phyloP scores from a whole-genome alignment of 257 asterid genomes.

The Paraleonurus japonicus region DNA sequence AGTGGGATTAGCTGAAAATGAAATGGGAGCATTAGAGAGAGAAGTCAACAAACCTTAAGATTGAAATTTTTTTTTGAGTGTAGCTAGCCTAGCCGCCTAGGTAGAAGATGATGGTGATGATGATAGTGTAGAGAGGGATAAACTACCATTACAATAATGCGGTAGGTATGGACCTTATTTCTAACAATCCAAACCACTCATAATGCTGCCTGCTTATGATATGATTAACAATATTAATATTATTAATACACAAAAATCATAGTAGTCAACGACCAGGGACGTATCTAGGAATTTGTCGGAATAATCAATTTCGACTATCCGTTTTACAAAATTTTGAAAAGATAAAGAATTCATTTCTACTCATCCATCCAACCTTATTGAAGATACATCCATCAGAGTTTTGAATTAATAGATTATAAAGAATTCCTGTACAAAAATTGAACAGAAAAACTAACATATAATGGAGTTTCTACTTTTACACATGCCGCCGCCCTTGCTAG shows the following conservation, averaged over 20 bases:
- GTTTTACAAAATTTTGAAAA: too few species aligned
- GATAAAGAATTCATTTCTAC: neutral
- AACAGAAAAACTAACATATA: slow-evolving; percentile 13
- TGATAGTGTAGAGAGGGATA: neutral
- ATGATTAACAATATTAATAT: too few species aligned
- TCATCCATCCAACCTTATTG: neutral
- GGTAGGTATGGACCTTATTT: neutral
- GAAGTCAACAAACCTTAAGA: neutral
- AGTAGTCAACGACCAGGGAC: too few species aligned
- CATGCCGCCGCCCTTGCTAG: slow-evolving; percentile 12
- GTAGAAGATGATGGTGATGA: neutral
- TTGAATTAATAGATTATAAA: slow-evolving; percentile 20
- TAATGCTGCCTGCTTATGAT: neutral
- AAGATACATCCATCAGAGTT: neutral
- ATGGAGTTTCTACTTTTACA: slow-evolving; percentile 33
- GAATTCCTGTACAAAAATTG: slow-evolving; percentile 40
- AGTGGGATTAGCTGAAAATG: neutral
- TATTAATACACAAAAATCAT: too few species aligned
- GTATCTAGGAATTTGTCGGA: too few species aligned
- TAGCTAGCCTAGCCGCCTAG: neutral
- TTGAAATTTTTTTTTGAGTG: neutral
- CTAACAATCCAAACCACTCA: neutral
- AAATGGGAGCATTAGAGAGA: too few species aligned
- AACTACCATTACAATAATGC: neutral
- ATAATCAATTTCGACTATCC: too few species aligned